These are phyloP conservation scores for Lactarius quietus DNA, from an alignment of 768 basidiomycete genomes.

Conservation along the genomic window DNA sequence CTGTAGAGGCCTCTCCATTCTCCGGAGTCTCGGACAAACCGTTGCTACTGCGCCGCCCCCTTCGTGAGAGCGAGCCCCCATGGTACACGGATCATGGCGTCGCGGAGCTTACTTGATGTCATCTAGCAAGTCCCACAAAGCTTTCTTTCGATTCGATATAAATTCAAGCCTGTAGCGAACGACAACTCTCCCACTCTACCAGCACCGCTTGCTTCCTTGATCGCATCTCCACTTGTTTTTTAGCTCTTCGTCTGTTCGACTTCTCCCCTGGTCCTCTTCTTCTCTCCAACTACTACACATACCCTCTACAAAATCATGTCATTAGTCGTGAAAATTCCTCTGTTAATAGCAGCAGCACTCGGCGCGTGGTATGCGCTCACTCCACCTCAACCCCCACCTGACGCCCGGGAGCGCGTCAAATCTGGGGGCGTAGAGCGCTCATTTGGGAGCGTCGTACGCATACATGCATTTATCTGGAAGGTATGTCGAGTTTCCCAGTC, in stretches of 20 bases:
- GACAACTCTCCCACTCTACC: background rate
- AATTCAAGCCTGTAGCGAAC: background rate
- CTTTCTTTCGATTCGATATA: background rate
- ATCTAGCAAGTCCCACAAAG: background rate
- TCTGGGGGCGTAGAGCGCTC: constrained; percentile 19
- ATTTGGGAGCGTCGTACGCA: constrained; percentile 21
- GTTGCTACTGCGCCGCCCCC: background rate
- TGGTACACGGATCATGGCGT: background rate
- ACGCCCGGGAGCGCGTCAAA: constrained; percentile 12
- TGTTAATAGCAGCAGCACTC: constrained; percentile 1
- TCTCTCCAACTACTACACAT: background rate
- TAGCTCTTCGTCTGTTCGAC: background rate
- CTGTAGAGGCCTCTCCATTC: constrained; percentile 1
- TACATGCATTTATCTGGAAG: constrained; percentile 26
- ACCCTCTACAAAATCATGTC: constrained; percentile 7
- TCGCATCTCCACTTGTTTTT: background rate
- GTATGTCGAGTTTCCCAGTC: background rate
- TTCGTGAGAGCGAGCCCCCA: constrained; percentile 6
- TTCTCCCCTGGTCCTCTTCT: background rate
- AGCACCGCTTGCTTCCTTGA: background rate
- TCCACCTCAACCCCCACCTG: constrained; percentile 23
- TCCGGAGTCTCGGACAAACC: background rate
- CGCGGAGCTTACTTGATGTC: constrained; percentile 12
- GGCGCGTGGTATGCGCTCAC: constrained; percentile 24
- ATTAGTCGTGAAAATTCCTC: constrained; percentile 11